Conservation (phyloP, 1,284 basidiomycete genomes). For the Veloboletus limbatus region DNA sequence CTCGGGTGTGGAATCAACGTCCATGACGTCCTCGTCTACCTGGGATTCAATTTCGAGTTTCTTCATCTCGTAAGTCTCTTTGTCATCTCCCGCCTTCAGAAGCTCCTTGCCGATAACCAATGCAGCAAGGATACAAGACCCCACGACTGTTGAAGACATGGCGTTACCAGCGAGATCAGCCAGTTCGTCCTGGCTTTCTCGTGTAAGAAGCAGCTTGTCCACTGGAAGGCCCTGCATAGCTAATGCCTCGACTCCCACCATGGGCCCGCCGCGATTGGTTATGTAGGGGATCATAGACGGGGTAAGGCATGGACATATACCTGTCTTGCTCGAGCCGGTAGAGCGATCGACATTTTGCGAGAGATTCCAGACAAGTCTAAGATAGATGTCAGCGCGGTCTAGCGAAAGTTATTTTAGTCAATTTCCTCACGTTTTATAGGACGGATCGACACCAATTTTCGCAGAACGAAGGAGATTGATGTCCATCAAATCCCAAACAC, state of each 20-base stretch:
- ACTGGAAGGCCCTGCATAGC: constrained; percentile 93
- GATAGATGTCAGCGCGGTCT: constrained; percentile 17
- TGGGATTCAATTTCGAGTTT: constrained; percentile 40
- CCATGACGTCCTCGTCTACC: constrained; percentile 43
- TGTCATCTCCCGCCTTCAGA: constrained; percentile 62
- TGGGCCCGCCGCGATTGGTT: constrained; percentile 93
- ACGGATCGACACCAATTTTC: constrained; percentile 77
- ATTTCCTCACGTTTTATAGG: constrained; percentile 75
- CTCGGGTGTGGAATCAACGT: constrained; percentile 40
- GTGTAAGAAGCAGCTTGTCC: constrained; percentile 86
- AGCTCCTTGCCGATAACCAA: constrained; percentile 66
- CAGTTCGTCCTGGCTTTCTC: constrained; percentile 91
- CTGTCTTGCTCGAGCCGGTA: constrained; percentile 75
- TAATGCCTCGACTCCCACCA: constrained; percentile 90
- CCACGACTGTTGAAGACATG: constrained; percentile 96
- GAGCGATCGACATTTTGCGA: constrained; percentile 95
- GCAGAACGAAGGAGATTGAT: constrained; percentile 85
- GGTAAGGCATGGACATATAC: constrained; percentile 89
- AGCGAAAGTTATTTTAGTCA: background rate
- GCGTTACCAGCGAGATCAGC: constrained; percentile 95
- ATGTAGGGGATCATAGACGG: constrained; percentile 97
- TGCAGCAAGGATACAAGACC: constrained; percentile 84
- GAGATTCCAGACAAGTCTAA: constrained; percentile 90
- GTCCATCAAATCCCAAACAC: constrained; percentile 94
- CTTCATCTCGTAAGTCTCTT: constrained; percentile 61